A percentile compares a stretch with the other conserved stretches of the same genome.
These are phyloP conservation scores for Lecanosticta acicola DNA, from an alignment of 2,329 filamentous ascomycete genomes.

Conservation along the genomic window DNA sequence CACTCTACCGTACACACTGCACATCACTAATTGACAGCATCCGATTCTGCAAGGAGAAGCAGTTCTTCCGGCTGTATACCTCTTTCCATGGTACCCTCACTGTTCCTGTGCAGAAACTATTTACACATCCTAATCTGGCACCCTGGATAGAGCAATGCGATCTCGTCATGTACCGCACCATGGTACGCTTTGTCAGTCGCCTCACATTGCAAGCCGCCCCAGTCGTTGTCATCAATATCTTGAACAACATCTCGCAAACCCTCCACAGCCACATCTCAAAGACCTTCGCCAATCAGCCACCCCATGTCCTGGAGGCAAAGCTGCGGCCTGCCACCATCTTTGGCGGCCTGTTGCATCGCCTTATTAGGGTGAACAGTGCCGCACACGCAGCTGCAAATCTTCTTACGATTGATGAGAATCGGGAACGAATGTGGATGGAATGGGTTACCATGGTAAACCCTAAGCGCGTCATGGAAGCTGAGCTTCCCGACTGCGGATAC, in stretches of 20 bases:
- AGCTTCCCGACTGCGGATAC: constrained; percentile 50
- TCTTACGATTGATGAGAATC: constrained; percentile 79
- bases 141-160: constrained; percentile 95
- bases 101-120: constrained; percentile 89
- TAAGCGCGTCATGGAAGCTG: constrained; percentile 52
- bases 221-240: constrained; percentile 75
- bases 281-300: constrained; percentile 78
- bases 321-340: constrained; percentile 85
- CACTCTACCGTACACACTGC: constrained; percentile 88
- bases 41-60: constrained; percentile 92
- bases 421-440: constrained; percentile 92
- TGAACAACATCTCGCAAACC: constrained; percentile 77
- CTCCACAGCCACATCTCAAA: constrained; percentile 76
- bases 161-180: constrained; percentile 91
- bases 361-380: constrained; percentile 84
- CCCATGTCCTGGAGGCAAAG: constrained; percentile 81
- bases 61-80: constrained; percentile 89
- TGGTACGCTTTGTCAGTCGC: constrained; percentile 87
- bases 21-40: constrained; percentile 94
- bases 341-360: constrained; percentile 75
- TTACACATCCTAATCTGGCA: constrained; percentile 73
- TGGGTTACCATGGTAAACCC: constrained; percentile 64
- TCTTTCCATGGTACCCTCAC: constrained; percentile 95
- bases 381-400: constrained; percentile 92
- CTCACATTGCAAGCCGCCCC: constrained; percentile 88